phyloP scores from a whole-genome alignment of 306 rosid species.

The Vigna angularis region DNA sequence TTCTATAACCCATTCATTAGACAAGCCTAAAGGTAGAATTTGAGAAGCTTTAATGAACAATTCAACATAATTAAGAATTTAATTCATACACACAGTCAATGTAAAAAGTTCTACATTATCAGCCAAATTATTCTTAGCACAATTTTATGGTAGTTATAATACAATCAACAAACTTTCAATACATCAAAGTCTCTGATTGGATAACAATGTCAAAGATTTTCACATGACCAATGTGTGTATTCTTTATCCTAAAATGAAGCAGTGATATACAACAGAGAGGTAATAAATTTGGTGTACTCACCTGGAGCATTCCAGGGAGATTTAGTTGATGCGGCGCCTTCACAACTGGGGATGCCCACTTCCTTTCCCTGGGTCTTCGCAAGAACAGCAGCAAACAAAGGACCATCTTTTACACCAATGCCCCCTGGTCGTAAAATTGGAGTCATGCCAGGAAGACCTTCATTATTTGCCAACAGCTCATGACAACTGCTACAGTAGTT shows the following conservation, averaged over 20 bases:
- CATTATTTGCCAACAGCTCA: slow-evolving; percentile 74
- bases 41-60: slow-evolving; percentile 22
- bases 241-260: background rate
- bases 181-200: background rate
- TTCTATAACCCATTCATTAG: slow-evolving; percentile 15
- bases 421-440: slow-evolving; percentile 94
- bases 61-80: background rate
- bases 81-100: background rate
- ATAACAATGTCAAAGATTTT: background rate
- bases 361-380: slow-evolving; percentile 83
- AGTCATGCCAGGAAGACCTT: slow-evolving; percentile 86
- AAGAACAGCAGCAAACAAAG: slow-evolving; percentile 81
- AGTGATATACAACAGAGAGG: slow-evolving; percentile 21
- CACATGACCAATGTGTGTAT: background rate
- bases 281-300: slow-evolving; percentile 42
- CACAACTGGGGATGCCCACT: slow-evolving; percentile 89
- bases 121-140: background rate
- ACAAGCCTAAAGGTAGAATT: slow-evolving; percentile 35
- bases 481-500: slow-evolving; percentile 85
- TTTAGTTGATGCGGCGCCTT: slow-evolving; percentile 93
- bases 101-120: background rate
- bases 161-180: background rate
- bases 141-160: background rate
- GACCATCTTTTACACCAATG: slow-evolving; percentile 82
- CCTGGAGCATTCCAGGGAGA: slow-evolving; percentile 98